These are phyloP conservation scores for Agaricales sp. DNA, from an alignment of 1,284 basidiomycete species.

Conservation along the genomic window DNA sequence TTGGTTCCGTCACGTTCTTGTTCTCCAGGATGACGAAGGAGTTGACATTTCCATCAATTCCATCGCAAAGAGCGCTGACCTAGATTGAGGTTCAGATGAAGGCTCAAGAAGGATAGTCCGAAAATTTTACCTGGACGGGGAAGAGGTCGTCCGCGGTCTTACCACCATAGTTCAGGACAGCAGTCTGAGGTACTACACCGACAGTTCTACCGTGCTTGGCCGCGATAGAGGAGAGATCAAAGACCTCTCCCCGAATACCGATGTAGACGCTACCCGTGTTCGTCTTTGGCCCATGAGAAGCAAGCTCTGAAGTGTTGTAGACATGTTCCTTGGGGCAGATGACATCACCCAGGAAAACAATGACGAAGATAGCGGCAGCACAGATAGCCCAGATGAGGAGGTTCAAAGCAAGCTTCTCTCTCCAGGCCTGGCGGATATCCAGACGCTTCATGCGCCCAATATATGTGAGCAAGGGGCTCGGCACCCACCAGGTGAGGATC, in stretches of 20 bases:
- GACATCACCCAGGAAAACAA: slow-evolving; percentile 78
- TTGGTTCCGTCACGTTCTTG: slow-evolving; percentile 71
- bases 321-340: slow-evolving; percentile 96
- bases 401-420: slow-evolving; percentile 95
- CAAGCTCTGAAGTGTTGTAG: slow-evolving; percentile 71
- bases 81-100: slow-evolving; percentile 18
- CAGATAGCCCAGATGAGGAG: slow-evolving; percentile 95
- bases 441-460: slow-evolving; percentile 88
- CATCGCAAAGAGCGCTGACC: slow-evolving; percentile 92
- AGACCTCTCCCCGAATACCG: slow-evolving; percentile 88
- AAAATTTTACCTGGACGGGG: slow-evolving; percentile 74
- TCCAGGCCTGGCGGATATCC: slow-evolving; percentile 93
- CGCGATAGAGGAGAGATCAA: slow-evolving; percentile 61
- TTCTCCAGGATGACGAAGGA: slow-evolving; percentile 79
- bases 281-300: slow-evolving; percentile 54
- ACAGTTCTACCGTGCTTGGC: slow-evolving; percentile 60
- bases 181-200: slow-evolving; percentile 64
- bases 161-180: slow-evolving; percentile 81
- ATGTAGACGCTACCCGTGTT: slow-evolving; percentile 72
- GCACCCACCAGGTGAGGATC: slow-evolving; percentile 90
- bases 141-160: slow-evolving; percentile 71
- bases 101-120: background rate
- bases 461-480: slow-evolving; percentile 59
- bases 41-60: slow-evolving; percentile 70
- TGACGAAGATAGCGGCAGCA: slow-evolving; percentile 83